Conservation (phyloP, 306 rosid genomes). For the Rosa multiflora region DNA sequence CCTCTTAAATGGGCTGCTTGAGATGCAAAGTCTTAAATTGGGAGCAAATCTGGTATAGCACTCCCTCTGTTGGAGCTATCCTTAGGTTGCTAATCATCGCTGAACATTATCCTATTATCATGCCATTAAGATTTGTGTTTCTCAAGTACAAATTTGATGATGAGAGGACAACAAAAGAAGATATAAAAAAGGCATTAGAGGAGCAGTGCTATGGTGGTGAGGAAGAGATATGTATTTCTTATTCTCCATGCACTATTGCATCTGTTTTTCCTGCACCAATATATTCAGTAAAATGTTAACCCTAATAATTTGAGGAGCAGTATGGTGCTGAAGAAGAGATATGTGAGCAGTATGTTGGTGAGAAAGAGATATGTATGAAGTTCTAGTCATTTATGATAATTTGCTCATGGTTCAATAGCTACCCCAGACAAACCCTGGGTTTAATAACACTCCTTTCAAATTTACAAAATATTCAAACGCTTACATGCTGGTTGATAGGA, state of each 20-base stretch:
- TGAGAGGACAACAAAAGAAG: conserved; percentile 96
- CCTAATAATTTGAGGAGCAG: too few species aligned
- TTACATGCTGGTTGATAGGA: conserved; percentile 70
- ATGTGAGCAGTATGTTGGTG: too few species aligned
- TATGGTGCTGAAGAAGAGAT: too few species aligned
- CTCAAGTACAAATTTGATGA: conserved; percentile 94
- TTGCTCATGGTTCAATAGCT: conserved; percentile 47
- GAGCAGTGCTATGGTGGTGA: conserved; percentile 69
- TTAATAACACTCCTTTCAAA: conserved; percentile 92
- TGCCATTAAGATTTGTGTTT: conserved; percentile 9
- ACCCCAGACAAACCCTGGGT: conserved; percentile 97
- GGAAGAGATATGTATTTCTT: too few species aligned
- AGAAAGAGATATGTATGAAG: neutral
- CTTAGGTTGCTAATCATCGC: neutral
- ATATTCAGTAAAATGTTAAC: too few species aligned
- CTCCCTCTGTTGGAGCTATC: too few species aligned
- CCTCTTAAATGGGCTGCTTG: too few species aligned
- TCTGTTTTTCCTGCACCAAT: too few species aligned
- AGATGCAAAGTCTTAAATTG: too few species aligned
- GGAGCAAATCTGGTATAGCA: too few species aligned
- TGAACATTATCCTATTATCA: neutral
- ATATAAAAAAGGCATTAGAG: conserved; percentile 85
- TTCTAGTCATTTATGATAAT: conserved; percentile 14
- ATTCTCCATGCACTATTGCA: too few species aligned
- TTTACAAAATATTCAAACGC: conserved; percentile 98